phyloP scores from a whole-genome alignment of 2,329 filamentous ascomycete species.

The Chalara sp. region DNA sequence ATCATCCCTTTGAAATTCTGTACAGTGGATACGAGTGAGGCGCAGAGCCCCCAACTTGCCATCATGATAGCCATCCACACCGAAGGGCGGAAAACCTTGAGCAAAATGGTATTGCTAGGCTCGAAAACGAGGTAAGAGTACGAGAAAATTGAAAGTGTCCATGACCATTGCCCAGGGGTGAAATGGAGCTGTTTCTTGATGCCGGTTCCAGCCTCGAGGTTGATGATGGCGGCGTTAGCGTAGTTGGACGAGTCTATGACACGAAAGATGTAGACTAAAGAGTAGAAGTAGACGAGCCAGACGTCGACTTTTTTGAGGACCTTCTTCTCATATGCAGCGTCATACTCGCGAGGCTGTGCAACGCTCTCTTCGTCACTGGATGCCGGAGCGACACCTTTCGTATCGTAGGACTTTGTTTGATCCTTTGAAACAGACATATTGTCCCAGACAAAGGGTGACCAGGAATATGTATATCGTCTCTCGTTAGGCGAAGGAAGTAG shows the following conservation, averaged over 20 bases:
- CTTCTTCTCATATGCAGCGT: too few relatives aligned
- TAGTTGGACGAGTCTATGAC: slow-evolving; percentile 34
- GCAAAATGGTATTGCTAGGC: slow-evolving; percentile 31
- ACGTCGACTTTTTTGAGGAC: slow-evolving; percentile 26
- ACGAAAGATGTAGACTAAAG: slow-evolving; percentile 32
- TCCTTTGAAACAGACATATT: too few relatives aligned
- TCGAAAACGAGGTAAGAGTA: slow-evolving; percentile 34
- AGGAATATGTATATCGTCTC: too few relatives aligned
- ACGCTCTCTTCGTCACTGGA: too few relatives aligned
- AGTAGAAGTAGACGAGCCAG: slow-evolving; percentile 29
- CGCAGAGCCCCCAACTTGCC: slow-evolving; percentile 24
- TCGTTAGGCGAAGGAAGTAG: too few relatives aligned
- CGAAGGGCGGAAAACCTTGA: slow-evolving; percentile 28
- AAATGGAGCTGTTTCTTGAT: slow-evolving; percentile 33
- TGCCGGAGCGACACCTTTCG: too few relatives aligned
- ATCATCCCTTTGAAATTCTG: slow-evolving; percentile 31
- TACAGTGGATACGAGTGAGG: too few relatives aligned
- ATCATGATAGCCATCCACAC: slow-evolving; percentile 23
- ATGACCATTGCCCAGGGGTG: slow-evolving; percentile 29
- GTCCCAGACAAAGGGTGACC: too few relatives aligned
- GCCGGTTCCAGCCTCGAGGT: slow-evolving; percentile 31
- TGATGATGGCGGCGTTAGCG: slow-evolving; percentile 35
- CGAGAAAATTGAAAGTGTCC: slow-evolving; percentile 34
- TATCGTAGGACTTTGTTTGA: too few relatives aligned
- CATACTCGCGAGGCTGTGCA: too few relatives aligned